Evolutionary conservation across 176 grass and related monocot species (phyloP).

Genomic region (Paspalum notatum): DNA sequence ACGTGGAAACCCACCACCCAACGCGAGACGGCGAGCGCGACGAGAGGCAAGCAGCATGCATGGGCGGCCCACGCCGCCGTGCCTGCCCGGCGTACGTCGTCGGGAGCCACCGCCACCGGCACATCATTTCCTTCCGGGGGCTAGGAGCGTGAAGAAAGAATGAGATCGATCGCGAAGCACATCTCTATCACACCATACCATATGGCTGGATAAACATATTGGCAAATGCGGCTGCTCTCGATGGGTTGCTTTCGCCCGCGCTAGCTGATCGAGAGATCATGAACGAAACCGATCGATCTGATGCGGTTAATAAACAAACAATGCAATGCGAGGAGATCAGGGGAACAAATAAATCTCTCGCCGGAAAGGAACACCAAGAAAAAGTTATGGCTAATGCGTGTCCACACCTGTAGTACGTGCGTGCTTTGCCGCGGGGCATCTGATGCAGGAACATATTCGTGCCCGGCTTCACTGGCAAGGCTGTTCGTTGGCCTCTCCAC

Average conservation of each 20-base stretch:
- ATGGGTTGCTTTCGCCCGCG: slow-evolving; percentile 21
- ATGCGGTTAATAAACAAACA: not conserved
- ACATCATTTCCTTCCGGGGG: not conserved
- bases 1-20: not conserved
- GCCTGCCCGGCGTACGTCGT: not conserved
- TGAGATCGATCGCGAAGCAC: not conserved
- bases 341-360: slow-evolving; percentile 35
- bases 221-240: not conserved
- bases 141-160: not conserved
- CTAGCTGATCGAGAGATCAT: no score
- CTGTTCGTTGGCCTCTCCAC: slow-evolving; percentile 12
- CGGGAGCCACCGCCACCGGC: not conserved
- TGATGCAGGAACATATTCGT: slow-evolving; percentile 48
- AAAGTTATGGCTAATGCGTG: slow-evolving; percentile 39
- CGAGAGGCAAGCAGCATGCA: not conserved
- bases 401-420: not conserved
- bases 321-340: not conserved
- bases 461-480: slow-evolving; percentile 41
- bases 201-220: not conserved
- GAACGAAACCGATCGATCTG: not conserved
- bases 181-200: not conserved
- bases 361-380: not conserved
- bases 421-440: slow-evolving; percentile 46
- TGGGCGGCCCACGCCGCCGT: slow-evolving; percentile 15
- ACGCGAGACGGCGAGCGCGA: no score